Evolutionary conservation across 2,329 filamentous ascomycete species (phyloP).

Genomic region (Aciculosporium take): DNA sequence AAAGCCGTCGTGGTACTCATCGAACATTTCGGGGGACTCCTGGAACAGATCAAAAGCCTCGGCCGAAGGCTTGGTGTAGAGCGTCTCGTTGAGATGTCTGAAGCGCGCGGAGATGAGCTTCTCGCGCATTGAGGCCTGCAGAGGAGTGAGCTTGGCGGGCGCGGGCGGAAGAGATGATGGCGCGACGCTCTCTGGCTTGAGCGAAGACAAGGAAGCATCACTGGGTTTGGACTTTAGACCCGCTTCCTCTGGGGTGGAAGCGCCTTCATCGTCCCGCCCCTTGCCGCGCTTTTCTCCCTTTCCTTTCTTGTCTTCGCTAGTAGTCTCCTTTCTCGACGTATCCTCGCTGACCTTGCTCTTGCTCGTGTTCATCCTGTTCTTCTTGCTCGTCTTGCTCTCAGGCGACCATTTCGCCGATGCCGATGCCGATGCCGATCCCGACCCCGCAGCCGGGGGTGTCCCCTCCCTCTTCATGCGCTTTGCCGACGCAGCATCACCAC

Average conservation of each 20-base stretch:
- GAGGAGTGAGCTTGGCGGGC: slow-evolving; percentile 61
- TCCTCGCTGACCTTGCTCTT: slow-evolving; percentile 3
- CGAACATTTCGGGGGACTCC: slow-evolving; percentile 80
- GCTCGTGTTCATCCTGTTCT: background rate
- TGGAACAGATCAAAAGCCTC: slow-evolving; percentile 75
- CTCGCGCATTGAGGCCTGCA: slow-evolving; percentile 86
- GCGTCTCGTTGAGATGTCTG: slow-evolving; percentile 89
- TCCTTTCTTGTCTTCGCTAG: slow-evolving; percentile 23
- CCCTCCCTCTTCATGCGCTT: slow-evolving; percentile 4
- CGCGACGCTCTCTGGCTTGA: slow-evolving; percentile 12
- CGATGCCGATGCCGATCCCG: background rate
- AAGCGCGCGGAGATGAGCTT: slow-evolving; percentile 93
- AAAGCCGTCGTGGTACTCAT: slow-evolving; percentile 93
- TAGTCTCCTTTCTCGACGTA: slow-evolving; percentile 19
- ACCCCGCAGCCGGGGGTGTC: background rate
- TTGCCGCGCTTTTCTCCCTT: slow-evolving; percentile 16
- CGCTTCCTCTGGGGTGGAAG: slow-evolving; percentile 8
- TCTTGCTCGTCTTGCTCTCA: background rate
- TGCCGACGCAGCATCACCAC: background rate
- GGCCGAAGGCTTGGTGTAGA: slow-evolving; percentile 81
- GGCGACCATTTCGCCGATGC: background rate
- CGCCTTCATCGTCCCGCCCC: background rate
- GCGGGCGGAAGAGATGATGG: slow-evolving; percentile 26
- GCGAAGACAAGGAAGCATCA: slow-evolving; percentile 2
- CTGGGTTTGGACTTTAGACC: slow-evolving; percentile 1